Conservation (phyloP, 2,329 filamentous ascomycete genomes). For the Alternaria sp. region DNA sequence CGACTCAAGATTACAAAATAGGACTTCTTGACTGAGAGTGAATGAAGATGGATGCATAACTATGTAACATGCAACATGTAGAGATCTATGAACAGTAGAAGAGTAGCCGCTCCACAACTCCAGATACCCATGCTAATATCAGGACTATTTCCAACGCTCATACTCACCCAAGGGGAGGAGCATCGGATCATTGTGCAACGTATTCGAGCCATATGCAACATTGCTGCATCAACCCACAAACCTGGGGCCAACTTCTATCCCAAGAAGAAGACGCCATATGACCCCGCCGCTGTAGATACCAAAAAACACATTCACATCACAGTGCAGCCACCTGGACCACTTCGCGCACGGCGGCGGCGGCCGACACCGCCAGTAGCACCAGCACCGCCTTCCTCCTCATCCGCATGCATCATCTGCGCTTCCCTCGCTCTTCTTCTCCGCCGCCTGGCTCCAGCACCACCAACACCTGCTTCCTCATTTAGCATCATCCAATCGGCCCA, state of each 20-base stretch:
- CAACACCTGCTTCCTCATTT: constrained; percentile 79
- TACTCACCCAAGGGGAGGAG: neutral
- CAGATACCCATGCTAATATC: neutral
- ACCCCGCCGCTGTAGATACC: neutral
- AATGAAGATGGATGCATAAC: neutral
- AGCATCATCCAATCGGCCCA: constrained; percentile 97
- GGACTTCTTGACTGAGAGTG: neutral
- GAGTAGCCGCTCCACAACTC: neutral
- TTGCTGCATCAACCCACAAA: neutral
- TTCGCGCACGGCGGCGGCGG: constrained; percentile 56
- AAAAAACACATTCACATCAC: constrained; percentile 54
- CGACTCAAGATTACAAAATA: neutral
- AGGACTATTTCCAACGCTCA: neutral
- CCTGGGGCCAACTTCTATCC: neutral
- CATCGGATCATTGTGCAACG: neutral
- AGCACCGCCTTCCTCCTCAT: constrained; percentile 74
- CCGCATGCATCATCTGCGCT: constrained; percentile 79
- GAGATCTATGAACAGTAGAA: neutral
- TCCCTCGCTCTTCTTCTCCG: constrained; percentile 80
- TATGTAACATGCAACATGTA: neutral
- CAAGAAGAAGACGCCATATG: neutral
- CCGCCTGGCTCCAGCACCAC: constrained; percentile 70
- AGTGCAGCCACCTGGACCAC: constrained; percentile 56
- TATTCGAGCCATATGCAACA: neutral
- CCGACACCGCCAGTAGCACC: constrained; percentile 49